A percentile compares a stretch with the other conserved stretches of the same genome.
These are phyloP conservation scores for Sporothrix brunneoviolacea DNA, from an alignment of 2,329 filamentous ascomycete species.

Conservation along the genomic window DNA sequence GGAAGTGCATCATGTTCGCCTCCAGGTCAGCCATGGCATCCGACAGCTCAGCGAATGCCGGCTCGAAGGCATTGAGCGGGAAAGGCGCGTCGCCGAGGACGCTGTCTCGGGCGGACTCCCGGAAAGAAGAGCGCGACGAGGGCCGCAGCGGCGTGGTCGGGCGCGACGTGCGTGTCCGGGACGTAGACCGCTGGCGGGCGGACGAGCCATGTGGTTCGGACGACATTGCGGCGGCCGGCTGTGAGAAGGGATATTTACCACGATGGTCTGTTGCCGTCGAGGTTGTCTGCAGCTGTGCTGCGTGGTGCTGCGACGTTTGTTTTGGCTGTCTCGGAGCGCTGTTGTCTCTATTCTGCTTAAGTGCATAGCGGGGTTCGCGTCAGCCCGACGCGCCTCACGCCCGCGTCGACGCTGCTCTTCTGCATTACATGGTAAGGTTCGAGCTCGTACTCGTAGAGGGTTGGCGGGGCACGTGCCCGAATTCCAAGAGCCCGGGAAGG, in stretches of 20 bases:
- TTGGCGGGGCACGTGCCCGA: neutral
- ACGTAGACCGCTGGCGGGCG: constrained; percentile 43
- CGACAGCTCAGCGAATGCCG: constrained; percentile 84
- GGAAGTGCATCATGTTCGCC: constrained; percentile 94
- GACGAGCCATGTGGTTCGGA: constrained; percentile 8
- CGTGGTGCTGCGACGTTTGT: no score
- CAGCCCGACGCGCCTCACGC: neutral
- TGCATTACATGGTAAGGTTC: no score
- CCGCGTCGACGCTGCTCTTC: no score
- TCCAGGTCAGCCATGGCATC: constrained; percentile 94
- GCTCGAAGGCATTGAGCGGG: constrained; percentile 77
- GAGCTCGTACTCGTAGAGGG: neutral
- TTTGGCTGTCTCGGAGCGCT: no score
- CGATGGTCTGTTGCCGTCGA: neutral
- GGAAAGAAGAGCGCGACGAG: constrained; percentile 81
- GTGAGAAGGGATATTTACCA: no score
- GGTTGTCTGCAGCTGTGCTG: no score
- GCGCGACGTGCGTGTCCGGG: constrained; percentile 60
- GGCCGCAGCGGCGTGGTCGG: constrained; percentile 90
- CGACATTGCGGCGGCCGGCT: neutral
- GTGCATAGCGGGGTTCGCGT: constrained; percentile 8
- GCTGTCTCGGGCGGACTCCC: constrained; percentile 61
- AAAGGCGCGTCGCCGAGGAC: constrained; percentile 49
- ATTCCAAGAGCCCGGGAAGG: no score
- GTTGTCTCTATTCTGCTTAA: neutral